A percentile compares a stretch with the other conserved stretches of the same genome.
Evolutionary conservation across 495 filamentous ascomycete species (phyloP).

Genomic region (Thermothielavioides terrestris): DNA sequence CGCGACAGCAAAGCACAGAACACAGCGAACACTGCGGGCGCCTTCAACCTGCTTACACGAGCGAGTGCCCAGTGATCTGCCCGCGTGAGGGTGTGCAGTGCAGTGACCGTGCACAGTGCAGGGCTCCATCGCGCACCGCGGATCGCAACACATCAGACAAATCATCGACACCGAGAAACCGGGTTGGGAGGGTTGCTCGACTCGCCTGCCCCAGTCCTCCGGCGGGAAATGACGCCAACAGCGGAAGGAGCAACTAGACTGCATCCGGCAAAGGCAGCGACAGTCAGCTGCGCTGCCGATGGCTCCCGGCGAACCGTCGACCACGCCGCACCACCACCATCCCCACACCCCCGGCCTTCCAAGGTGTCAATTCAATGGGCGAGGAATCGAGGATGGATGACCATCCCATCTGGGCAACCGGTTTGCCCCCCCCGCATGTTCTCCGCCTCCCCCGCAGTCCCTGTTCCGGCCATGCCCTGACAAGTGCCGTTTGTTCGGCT

Average conservation of each 20-base stretch:
- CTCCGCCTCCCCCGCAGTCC: conserved; percentile 2
- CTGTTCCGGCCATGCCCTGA: not conserved
- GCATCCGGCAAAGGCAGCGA: not conserved
- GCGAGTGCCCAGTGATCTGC: too few relatives aligned
- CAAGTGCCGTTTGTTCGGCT: not conserved
- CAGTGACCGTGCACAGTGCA: too few relatives aligned
- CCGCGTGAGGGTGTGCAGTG: too few relatives aligned
- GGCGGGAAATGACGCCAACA: not conserved
- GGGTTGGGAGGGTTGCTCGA: not conserved
- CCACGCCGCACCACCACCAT: not conserved
- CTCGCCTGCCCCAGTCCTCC: not conserved
- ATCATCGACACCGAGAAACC: too few relatives aligned
- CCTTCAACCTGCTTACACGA: too few relatives aligned
- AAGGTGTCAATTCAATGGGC: conserved; percentile 1
- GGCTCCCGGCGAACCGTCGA: not conserved
- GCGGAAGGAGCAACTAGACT: not conserved
- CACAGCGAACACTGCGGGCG: too few relatives aligned
- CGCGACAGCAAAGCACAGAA: too few relatives aligned
- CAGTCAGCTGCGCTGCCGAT: not conserved
- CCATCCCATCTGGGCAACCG: too few relatives aligned
- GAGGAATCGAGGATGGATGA: too few relatives aligned
- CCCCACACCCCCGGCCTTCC: not conserved
- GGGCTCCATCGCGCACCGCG: too few relatives aligned
- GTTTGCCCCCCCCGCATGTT: too few relatives aligned
- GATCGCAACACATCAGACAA: too few relatives aligned